Evolutionary conservation across 2,329 filamentous ascomycete genomes (phyloP).

Genomic region (Ceratocystis diversiconidia): DNA sequence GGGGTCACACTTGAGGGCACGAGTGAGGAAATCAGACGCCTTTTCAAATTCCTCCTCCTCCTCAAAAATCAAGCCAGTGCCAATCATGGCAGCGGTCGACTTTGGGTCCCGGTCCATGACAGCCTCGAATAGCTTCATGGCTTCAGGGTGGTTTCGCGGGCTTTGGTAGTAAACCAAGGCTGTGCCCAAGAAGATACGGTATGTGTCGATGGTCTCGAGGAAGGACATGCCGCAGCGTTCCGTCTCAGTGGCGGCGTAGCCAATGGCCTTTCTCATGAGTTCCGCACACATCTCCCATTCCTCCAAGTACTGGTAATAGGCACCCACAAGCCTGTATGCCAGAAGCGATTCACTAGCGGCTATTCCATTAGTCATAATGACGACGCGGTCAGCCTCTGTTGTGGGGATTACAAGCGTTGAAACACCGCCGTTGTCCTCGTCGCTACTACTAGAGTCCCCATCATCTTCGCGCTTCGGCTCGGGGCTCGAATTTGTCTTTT

Average conservation of each 20-base stretch:
- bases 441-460: constrained; percentile 36
- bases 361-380: constrained; percentile 67
- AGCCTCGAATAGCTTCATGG: constrained; percentile 69
- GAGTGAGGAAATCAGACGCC: constrained; percentile 65
- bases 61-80: constrained; percentile 80
- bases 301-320: constrained; percentile 72
- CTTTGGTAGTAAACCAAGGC: constrained; percentile 81
- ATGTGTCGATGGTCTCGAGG: constrained; percentile 54
- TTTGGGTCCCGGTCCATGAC: constrained; percentile 62
- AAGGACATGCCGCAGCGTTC: constrained; percentile 55
- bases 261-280: constrained; percentile 59
- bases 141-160: constrained; percentile 77
- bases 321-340: constrained; percentile 66
- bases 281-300: constrained; percentile 75
- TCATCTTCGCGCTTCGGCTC: constrained; percentile 27
- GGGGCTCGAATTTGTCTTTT: constrained; percentile 19
- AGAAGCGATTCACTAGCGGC: constrained; percentile 56
- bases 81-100: constrained; percentile 71
- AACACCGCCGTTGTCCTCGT: constrained; percentile 43
- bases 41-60: constrained; percentile 80
- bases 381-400: constrained; percentile 61
- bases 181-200: constrained; percentile 69
- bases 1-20: constrained; percentile 59
- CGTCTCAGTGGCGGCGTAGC: constrained; percentile 44
- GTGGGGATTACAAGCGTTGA: constrained; percentile 42